phyloP scores from a whole-genome alignment of 257 asterid species.

The Primulina eburnea region DNA sequence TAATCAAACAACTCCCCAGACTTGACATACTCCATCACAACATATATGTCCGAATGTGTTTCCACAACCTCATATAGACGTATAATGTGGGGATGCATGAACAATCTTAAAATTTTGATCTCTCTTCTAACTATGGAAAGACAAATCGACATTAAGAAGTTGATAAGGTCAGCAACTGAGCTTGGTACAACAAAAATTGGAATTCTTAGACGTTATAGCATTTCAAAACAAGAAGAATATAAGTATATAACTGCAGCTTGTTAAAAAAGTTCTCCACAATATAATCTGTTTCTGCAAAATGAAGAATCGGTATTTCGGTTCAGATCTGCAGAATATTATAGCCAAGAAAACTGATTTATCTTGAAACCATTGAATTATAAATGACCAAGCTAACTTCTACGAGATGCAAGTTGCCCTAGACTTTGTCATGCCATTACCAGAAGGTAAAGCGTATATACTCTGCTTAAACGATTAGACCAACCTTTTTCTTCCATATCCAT shows the following conservation, averaged over 20 bases:
- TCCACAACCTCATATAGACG: constrained; percentile 87
- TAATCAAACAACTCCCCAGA: constrained; percentile 87
- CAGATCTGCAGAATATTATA: neutral
- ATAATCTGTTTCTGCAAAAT: neutral
- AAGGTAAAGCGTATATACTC: neutral
- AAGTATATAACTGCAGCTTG: neutral
- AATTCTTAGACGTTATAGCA: neutral
- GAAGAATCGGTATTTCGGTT: neutral
- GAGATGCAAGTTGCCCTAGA: neutral
- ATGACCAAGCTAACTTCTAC: neutral
- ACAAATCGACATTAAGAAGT: constrained; percentile 5
- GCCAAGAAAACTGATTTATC: neutral
- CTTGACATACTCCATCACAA: constrained; percentile 90
- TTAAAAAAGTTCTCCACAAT: neutral
- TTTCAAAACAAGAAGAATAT: neutral
- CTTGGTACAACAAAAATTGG: constrained; percentile 5
- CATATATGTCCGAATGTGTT: constrained; percentile 75
- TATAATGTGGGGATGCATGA: constrained; percentile 88
- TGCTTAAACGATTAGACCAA: neutral
- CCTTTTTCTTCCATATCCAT: constrained; percentile 61
- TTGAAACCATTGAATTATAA: neutral
- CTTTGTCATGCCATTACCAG: constrained; percentile 4
- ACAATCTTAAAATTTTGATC: constrained; percentile 79
- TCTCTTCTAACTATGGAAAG: constrained; percentile 70
- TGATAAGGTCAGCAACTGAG: constrained; percentile 6